A percentile compares a stretch with the other conserved stretches of the same genome.
These are phyloP conservation scores for Dovyalis caffra DNA, from an alignment of 345 rosid genomes.

Conservation along the genomic window DNA sequence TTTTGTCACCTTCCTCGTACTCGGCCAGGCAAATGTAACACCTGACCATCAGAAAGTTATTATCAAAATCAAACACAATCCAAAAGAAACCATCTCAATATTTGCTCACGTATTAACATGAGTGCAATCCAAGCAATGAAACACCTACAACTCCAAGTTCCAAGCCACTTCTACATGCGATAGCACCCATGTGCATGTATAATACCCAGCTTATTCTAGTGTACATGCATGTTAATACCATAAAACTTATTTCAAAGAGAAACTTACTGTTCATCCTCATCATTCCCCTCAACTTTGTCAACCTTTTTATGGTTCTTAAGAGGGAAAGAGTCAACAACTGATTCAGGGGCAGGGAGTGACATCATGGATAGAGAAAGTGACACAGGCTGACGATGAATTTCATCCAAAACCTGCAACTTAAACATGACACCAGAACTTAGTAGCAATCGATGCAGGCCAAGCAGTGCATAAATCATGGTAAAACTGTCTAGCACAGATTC, in stretches of 20 bases:
- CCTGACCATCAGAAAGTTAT: conserved; percentile 30
- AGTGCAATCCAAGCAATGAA: background rate
- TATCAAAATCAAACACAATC: background rate
- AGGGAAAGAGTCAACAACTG: conserved; percentile 67
- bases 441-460: background rate
- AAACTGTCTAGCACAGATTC: background rate
- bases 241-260: background rate
- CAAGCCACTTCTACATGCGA: background rate
- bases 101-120: background rate
- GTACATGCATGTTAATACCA: background rate
- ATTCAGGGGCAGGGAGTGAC: conserved; percentile 61
- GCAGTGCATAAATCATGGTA: background rate
- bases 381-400: conserved; percentile 61
- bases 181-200: background rate
- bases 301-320: conserved; percentile 51
- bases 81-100: background rate
- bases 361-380: conserved; percentile 49
- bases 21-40: conserved; percentile 73
- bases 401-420: conserved; percentile 63
- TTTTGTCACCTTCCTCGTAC: conserved; percentile 66
- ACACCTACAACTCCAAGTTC: background rate
- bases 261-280: conserved; percentile 58
- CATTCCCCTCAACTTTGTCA: conserved; percentile 26
- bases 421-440: conserved; percentile 11
- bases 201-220: background rate